Conservation (phyloP, 352 stramenopile genomes). For the Phytopythium vexans region DNA sequence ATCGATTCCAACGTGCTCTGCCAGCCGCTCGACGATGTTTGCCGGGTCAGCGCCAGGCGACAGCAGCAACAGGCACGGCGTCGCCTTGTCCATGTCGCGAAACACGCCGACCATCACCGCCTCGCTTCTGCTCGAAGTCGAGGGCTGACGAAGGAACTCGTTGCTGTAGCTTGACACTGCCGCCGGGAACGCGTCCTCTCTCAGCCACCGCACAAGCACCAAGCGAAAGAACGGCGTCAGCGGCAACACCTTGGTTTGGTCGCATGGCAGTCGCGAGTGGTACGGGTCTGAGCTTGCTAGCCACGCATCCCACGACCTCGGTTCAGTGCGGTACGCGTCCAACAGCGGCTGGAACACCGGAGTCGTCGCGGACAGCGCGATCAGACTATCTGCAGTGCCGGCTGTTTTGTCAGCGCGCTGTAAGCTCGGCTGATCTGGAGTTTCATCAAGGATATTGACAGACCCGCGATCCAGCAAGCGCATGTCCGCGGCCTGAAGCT, state of each 20-base stretch:
- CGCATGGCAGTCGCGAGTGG: constrained; percentile 23
- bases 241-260: constrained; percentile 9
- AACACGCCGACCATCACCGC: constrained; percentile 45
- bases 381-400: constrained; percentile 16
- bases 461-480: constrained; percentile 24
- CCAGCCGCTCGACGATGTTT: constrained; percentile 44
- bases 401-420: constrained; percentile 2
- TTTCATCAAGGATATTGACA: background rate
- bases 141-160: constrained; percentile 23
- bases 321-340: constrained; percentile 43
- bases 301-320: constrained; percentile 38
- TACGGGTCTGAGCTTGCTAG: constrained; percentile 35
- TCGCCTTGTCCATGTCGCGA: constrained; percentile 53
- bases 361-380: constrained; percentile 19
- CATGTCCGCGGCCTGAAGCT: constrained; percentile 35
- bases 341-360: constrained; percentile 26
- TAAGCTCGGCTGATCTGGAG: background rate
- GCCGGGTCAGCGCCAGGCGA: constrained; percentile 68
- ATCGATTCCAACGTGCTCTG: constrained; percentile 27
- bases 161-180: constrained; percentile 39
- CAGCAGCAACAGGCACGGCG: constrained; percentile 74
- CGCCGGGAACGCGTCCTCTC: constrained; percentile 41
- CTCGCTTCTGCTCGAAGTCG: constrained; percentile 11
- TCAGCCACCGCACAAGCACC: constrained; percentile 55
- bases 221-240: constrained; percentile 48